phyloP scores from a whole-genome alignment of 2,329 filamentous ascomycete species.

The Xylaria sp. region DNA sequence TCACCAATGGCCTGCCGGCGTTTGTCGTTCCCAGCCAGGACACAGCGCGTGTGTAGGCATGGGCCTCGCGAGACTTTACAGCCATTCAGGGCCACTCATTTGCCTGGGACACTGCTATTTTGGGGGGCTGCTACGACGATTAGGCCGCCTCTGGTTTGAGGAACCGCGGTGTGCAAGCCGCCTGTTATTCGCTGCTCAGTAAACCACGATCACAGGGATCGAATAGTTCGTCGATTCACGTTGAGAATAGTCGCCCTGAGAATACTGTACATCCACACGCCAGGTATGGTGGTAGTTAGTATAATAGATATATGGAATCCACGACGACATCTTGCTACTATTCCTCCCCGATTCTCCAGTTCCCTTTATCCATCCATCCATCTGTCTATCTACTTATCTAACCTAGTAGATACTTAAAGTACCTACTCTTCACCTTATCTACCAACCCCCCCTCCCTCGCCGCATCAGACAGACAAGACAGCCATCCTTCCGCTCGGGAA shows the following conservation, averaged over 20 bases:
- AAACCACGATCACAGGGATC: constrained; percentile 33
- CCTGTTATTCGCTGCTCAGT: constrained; percentile 35
- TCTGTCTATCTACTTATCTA: no score
- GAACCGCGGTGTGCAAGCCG: constrained; percentile 41
- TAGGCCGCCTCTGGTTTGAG: constrained; percentile 40
- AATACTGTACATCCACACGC: background rate
- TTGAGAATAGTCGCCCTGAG: constrained; percentile 27
- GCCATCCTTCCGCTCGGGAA: constrained; percentile 40
- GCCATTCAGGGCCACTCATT: constrained; percentile 48
- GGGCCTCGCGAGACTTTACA: constrained; percentile 39
- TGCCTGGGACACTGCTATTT: constrained; percentile 41
- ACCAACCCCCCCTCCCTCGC: constrained; percentile 26
- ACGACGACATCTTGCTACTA: constrained; percentile 36
- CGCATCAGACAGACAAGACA: constrained; percentile 27
- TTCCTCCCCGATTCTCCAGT: constrained; percentile 30
- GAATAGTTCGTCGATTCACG: constrained; percentile 29
- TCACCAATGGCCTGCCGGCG: constrained; percentile 44
- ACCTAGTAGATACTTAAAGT: background rate
- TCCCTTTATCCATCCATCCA: constrained; percentile 16
- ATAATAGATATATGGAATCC: constrained; percentile 48
- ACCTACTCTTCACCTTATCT: background rate
- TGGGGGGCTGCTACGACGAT: constrained; percentile 43
- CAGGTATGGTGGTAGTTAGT: background rate
- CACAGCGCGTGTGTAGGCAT: constrained; percentile 45
- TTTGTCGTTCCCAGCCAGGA: constrained; percentile 43